Base-by-base conservation (phyloP, 2,329 filamentous ascomycete genomes). In the Pseudogymnoascus sp. region DNA sequence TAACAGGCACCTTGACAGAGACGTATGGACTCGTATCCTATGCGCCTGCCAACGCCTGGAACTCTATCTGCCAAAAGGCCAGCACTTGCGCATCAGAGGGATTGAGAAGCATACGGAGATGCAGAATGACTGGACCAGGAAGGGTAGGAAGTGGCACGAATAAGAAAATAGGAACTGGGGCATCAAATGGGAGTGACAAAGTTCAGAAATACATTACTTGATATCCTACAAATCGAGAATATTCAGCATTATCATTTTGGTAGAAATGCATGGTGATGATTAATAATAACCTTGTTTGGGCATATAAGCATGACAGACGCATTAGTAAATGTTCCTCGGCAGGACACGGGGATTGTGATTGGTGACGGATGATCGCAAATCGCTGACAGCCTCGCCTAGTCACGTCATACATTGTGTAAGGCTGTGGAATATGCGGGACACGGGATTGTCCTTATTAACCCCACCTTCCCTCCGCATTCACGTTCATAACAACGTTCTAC, bases 201-300 rank as follows among this genome's bases (percentile, higher is more conserved):
- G 50, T 56, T 56, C 50, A 56, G 50, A 56, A 36, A 56, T 56
- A 56, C 50, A 56, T 56, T 56, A 56, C 50, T 56, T 34, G 50
- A 56, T 56, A 56, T 56, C 50, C 50, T 56, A 56, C 50, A 56
- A 56, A 34, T 56, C 28, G 50, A 18, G 28, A 34, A 56, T 56
- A 56, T 56, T 56, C 50, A 21, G n/a, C 28, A 14, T 34, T 56
- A 21, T 56, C 50, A 25, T 8, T 10, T 56, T 56, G 10, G 28
- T 56, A 14, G 50, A 34, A 12, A 56, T 56, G 50, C 50, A 56
- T 21, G 50, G 28, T 56, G 50, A 56, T 56, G 28, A 56, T 56
- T 56, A 56, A 56, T 56, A 56, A 56, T 53, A 16, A 5, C 23
- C 23, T 18, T 56, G n/a, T 31, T 7, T 31, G n/a, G 5, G 25